Evolutionary conservation across 257 asterid genomes (phyloP).

Genomic region (Solanum medicagineum): DNA sequence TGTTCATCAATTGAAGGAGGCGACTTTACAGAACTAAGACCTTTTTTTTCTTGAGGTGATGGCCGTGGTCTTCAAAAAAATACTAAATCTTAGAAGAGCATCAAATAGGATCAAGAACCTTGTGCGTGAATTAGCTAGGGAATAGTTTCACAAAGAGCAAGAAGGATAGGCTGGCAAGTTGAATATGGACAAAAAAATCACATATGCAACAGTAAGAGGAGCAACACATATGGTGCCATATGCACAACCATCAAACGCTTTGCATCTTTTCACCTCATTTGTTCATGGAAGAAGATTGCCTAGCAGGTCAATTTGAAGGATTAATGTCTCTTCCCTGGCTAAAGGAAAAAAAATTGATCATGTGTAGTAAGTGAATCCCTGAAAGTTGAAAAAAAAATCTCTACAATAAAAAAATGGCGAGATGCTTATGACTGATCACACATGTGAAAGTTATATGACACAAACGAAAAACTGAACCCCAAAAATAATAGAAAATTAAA

Average conservation of each 20-base stretch:
- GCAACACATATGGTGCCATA: constrained; percentile 21
- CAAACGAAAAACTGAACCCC: no score
- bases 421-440: no score
- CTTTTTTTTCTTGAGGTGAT: constrained; percentile 23
- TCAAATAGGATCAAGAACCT: constrained; percentile 39
- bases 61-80: constrained; percentile 25
- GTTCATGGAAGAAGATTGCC: no score
- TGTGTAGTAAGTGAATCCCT: neutral
- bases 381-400: neutral
- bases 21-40: constrained; percentile 28
- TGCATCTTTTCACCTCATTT: no score
- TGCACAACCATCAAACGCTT: no score
- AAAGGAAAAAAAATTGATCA: neutral
- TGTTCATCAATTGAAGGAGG: constrained; percentile 33
- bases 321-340: neutral
- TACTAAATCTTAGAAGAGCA: constrained; percentile 31
- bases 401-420: no score
- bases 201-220: constrained; percentile 75
- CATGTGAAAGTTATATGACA: no score
- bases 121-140: constrained; percentile 43
- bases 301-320: no score
- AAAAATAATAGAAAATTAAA: no score
- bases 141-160: constrained; percentile 41
- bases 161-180: constrained; percentile 62
- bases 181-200: constrained; percentile 40